Conservation (phyloP, 169 alveolate genomes). For the Perkinsus olseni region DNA sequence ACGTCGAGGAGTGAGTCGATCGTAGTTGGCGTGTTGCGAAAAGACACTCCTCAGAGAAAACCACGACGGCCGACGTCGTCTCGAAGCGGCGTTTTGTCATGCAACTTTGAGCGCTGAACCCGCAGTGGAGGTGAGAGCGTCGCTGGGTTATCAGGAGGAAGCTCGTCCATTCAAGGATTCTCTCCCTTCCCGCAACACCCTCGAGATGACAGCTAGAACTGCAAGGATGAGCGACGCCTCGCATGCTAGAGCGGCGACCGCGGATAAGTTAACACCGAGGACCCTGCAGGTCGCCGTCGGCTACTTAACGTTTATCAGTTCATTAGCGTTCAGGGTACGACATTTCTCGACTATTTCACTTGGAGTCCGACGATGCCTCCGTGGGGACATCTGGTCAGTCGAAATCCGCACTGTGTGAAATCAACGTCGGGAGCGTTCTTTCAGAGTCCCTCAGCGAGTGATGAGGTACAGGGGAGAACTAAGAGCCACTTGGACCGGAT, state of each 20-base stretch:
- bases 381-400: not conserved
- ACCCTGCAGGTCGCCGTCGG: not conserved
- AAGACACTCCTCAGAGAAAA: no score
- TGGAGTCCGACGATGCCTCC: not conserved
- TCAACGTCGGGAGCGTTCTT: not conserved
- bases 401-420: not conserved
- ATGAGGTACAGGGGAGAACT: not conserved
- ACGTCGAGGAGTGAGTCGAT: not conserved
- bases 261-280: not conserved
- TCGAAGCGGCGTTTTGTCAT: no score
- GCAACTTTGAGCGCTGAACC: no score
- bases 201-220: no score
- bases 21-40: no score
- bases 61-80: no score
- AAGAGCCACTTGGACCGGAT: not conserved
- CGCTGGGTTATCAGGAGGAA: no score
- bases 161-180: no score
- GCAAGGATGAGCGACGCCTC: not conserved
- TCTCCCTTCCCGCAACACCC: no score
- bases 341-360: not conserved
- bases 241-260: not conserved
- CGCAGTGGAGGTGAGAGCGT: no score
- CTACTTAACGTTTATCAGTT: not conserved
- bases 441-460: not conserved
- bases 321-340: not conserved